These are phyloP conservation scores for California macrophylla DNA, from an alignment of 441 rosid species.

Conservation along the genomic window DNA sequence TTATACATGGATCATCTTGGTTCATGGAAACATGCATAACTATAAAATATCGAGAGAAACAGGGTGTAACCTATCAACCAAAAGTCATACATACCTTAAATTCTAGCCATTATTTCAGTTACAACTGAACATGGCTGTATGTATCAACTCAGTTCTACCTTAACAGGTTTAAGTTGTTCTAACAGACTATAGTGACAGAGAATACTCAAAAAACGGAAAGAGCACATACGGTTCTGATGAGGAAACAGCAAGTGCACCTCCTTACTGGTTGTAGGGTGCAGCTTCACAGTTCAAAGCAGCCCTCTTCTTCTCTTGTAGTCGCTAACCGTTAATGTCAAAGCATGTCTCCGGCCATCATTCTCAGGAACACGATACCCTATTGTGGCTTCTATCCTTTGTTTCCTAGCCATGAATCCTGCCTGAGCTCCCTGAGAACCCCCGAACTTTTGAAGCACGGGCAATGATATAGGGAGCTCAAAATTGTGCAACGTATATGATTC, in stretches of 20 bases:
- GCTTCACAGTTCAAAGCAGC: conserved; percentile 46
- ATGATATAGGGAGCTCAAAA: conserved; percentile 67
- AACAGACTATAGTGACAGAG: no score
- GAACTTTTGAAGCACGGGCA: conserved; percentile 49
- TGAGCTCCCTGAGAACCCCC: conserved; percentile 82
- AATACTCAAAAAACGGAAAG: no score
- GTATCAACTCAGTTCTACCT: no score
- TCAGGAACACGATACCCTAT: conserved; percentile 66
- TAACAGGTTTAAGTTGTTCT: no score
- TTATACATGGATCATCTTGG: no score
- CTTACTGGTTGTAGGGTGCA: background rate
- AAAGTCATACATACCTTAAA: no score
- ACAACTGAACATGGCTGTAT: no score
- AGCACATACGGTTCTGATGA: no score
- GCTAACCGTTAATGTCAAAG: conserved; percentile 74
- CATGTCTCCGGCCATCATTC: conserved; percentile 80
- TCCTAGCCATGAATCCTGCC: conserved; percentile 84
- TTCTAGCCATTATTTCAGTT: no score
- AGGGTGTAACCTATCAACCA: no score
- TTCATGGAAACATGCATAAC: no score
- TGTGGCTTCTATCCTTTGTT: conserved; percentile 77
- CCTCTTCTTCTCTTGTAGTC: conserved; percentile 98
- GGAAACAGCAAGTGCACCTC: background rate
- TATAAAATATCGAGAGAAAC: no score
- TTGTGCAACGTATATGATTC: conserved; percentile 60